Conservation (phyloP, 2,329 filamentous ascomycete species). For the Aspergillus sp. region DNA sequence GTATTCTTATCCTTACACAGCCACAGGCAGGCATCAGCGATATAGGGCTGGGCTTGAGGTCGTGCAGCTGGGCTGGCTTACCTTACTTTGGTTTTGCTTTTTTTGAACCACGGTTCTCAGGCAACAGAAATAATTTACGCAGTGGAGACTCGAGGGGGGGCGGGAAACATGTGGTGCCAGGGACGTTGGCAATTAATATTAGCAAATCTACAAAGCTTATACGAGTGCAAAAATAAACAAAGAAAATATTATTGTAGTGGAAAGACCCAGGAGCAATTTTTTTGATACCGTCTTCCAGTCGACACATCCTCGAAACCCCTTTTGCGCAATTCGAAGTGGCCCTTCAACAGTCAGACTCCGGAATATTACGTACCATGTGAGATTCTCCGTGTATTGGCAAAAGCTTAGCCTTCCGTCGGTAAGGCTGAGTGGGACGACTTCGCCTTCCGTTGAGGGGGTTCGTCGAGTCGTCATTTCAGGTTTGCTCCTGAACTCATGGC, state of each 20-base stretch:
- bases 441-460: not conserved
- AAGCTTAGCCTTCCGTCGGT: constrained; percentile 4
- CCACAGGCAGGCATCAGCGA: not conserved
- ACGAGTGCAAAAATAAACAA: not conserved
- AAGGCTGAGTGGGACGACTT: constrained; percentile 6
- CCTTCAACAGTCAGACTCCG: not conserved
- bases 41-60: not conserved
- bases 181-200: not conserved
- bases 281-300: not conserved
- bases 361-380: not conserved
- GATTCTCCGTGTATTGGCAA: constrained; percentile 1
- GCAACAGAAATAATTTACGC: constrained; percentile 1
- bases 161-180: not conserved
- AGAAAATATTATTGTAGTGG: not conserved
- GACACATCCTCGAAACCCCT: not conserved
- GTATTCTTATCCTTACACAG: not conserved
- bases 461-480: not conserved
- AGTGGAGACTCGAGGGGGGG: not conserved
- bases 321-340: not conserved
- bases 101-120: not conserved
- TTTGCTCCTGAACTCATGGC: not conserved
- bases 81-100: not conserved
- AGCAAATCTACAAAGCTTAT: not conserved
- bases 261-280: not conserved
- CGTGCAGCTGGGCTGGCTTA: not conserved